A percentile compares a stretch with the other conserved stretches of the same genome.
phyloP scores from a whole-genome alignment of 2,329 filamentous ascomycete genomes.

The Phyllachora maydis region DNA sequence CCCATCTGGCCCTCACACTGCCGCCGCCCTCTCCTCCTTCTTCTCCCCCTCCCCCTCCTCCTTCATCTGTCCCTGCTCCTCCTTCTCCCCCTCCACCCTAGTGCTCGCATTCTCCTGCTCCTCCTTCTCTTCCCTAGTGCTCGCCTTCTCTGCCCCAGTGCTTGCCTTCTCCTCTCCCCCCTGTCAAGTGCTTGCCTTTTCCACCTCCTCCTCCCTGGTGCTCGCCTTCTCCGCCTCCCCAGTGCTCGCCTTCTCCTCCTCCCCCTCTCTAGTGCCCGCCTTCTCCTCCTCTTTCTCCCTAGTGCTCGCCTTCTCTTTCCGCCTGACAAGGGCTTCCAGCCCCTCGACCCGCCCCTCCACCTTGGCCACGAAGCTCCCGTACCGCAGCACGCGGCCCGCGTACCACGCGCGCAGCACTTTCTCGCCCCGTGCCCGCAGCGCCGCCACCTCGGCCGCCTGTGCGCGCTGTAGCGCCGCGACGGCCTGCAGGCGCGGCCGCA shows the following conservation, averaged over 20 bases:
- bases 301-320: too few species aligned
- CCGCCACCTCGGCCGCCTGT: slow-evolving; percentile 40
- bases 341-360: slow-evolving; percentile 47
- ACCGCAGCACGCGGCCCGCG: slow-evolving; percentile 46
- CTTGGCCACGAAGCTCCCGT: slow-evolving; percentile 48
- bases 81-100: too few species aligned
- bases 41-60: too few species aligned
- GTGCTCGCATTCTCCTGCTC: too few species aligned
- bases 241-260: slow-evolving; percentile 20
- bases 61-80: too few species aligned
- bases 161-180: too few species aligned
- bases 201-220: too few species aligned
- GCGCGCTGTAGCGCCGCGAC: slow-evolving; percentile 37
- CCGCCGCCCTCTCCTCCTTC: too few species aligned
- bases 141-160: too few species aligned
- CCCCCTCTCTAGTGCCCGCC: slow-evolving; percentile 23
- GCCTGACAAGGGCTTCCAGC: slow-evolving; percentile 46
- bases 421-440: slow-evolving; percentile 43
- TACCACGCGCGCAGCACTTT: slow-evolving; percentile 49
- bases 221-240: slow-evolving; percentile 3
- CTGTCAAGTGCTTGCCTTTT: too few species aligned
- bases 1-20: too few species aligned
- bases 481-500: slow-evolving; percentile 40
- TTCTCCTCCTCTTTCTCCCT: slow-evolving; percentile 40
- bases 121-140: too few species aligned